These are phyloP conservation scores for Spencermartinsiella europaea DNA, from an alignment of 805 yeast species.

Conservation along the genomic window DNA sequence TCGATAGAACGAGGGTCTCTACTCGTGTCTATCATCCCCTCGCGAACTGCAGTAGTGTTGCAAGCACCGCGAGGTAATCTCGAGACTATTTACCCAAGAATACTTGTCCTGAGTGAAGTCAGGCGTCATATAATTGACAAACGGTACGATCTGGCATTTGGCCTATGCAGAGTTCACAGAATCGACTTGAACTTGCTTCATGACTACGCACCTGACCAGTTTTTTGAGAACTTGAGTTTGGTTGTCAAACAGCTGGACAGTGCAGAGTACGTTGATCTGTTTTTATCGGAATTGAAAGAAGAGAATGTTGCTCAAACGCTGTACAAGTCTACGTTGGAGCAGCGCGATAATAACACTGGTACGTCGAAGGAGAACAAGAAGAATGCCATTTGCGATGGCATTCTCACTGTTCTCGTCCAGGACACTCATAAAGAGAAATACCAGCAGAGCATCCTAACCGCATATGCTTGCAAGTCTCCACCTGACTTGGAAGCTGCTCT, in stretches of 20 bases:
- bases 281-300: constrained; percentile 77
- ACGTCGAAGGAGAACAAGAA: constrained; percentile 40
- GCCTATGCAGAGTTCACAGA: constrained; percentile 83
- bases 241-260: constrained; percentile 68
- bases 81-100: constrained; percentile 90
- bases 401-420: constrained; percentile 50
- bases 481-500: constrained; percentile 78
- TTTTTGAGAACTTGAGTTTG: constrained; percentile 53
- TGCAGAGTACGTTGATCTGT: constrained; percentile 76
- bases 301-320: constrained; percentile 81
- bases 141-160: constrained; percentile 68
- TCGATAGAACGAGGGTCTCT: constrained; percentile 87
- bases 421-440: constrained; percentile 49
- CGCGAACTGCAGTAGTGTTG: constrained; percentile 72
- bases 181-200: constrained; percentile 84
- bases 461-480: constrained; percentile 87
- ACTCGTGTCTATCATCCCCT: constrained; percentile 76
- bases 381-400: constrained; percentile 68
- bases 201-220: constrained; percentile 76
- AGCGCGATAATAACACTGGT: neutral
- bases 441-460: constrained; percentile 77
- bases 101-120: constrained; percentile 82
- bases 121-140: constrained; percentile 56
- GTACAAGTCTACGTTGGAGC: constrained; percentile 62
- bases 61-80: constrained; percentile 96